A percentile compares a stretch with the other conserved stretches of the same genome.
Evolutionary conservation across 2,329 filamentous ascomycete species (phyloP).

Genomic region (Hansfordia pulvinata): DNA sequence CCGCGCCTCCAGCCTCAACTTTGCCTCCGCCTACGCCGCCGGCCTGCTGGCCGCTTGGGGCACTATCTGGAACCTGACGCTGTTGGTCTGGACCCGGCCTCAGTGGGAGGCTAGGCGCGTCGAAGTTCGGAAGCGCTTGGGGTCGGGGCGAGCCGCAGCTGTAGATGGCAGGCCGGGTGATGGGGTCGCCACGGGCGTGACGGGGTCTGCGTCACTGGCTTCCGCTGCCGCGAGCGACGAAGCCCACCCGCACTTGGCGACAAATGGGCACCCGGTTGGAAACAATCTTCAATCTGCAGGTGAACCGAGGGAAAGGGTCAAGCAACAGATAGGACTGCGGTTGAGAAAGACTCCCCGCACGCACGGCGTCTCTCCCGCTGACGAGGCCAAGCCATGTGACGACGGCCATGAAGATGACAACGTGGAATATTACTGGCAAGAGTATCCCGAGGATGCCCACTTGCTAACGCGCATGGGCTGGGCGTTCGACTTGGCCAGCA

Average conservation of each 20-base stretch:
- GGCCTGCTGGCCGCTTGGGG: constrained; percentile 38
- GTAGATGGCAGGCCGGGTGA: too few species aligned
- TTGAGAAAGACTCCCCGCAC: too few species aligned
- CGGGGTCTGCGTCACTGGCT: too few species aligned
- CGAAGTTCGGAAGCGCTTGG: constrained; percentile 16
- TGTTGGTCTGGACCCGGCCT: constrained; percentile 39
- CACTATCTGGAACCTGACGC: constrained; percentile 30
- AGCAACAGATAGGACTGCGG: too few species aligned
- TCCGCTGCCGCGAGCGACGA: too few species aligned
- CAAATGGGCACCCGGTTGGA: too few species aligned
- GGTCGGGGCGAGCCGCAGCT: too few species aligned
- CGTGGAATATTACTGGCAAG: constrained; percentile 45
- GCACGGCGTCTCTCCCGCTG: constrained; percentile 1
- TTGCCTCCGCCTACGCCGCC: constrained; percentile 32
- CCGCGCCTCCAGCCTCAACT: constrained; percentile 33
- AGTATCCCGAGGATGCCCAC: constrained; percentile 35
- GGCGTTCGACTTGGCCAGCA: constrained; percentile 38
- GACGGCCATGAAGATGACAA: constrained; percentile 12
- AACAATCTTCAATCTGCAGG: too few species aligned
- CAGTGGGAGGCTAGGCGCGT: constrained; percentile 43
- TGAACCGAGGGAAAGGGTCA: too few species aligned
- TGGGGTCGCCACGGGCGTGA: too few species aligned
- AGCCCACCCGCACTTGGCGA: too few species aligned
- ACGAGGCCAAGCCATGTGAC: not conserved
- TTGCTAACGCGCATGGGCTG: constrained; percentile 38